A percentile compares a stretch with the other conserved stretches of the same genome.
These are phyloP conservation scores for Trypanosoma scelopori DNA, from an alignment of 208 protist genomes.

Conservation along the genomic window DNA sequence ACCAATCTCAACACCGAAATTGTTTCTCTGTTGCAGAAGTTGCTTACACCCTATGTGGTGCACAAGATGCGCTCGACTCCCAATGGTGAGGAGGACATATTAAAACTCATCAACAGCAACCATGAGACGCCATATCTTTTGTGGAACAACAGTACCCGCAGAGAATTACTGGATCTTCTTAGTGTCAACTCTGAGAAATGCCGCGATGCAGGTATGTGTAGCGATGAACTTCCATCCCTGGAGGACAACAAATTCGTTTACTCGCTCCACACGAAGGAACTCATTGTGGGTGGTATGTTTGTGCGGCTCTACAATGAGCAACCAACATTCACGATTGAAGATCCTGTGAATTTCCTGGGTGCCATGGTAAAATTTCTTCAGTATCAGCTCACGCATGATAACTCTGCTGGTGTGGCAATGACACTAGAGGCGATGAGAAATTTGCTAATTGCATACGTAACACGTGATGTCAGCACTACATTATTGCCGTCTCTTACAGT, in stretches of 20 bases:
- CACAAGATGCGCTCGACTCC: slow-evolving; percentile 48
- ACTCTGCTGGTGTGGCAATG: slow-evolving; percentile 21
- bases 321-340: slow-evolving; percentile 68
- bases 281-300: slow-evolving; percentile 88
- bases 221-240: slow-evolving; percentile 10
- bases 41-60: slow-evolving; percentile 85
- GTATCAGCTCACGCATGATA: slow-evolving; percentile 23
- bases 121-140: slow-evolving; percentile 83
- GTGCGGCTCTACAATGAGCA: slow-evolving; percentile 88
- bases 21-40: slow-evolving; percentile 43
- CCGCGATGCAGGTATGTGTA: slow-evolving; percentile 39
- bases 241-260: slow-evolving; percentile 50
- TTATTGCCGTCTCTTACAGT: slow-evolving; percentile 23
- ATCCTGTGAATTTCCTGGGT: slow-evolving; percentile 62
- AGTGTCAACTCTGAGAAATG: slow-evolving; percentile 47
- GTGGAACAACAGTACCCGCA: slow-evolving; percentile 86
- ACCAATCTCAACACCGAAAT: slow-evolving; percentile 43
- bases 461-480: slow-evolving; percentile 7
- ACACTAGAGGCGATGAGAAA: slow-evolving; percentile 45
- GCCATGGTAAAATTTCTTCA: slow-evolving; percentile 52
- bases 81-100: slow-evolving; percentile 46
- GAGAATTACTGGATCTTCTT: slow-evolving; percentile 75
- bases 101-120: slow-evolving; percentile 86
- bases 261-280: slow-evolving; percentile 60
- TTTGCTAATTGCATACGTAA: slow-evolving; percentile 30